These are phyloP conservation scores for Plasmodium gaboni DNA, from an alignment of 169 alveolate genomes.

Conservation along the genomic window DNA sequence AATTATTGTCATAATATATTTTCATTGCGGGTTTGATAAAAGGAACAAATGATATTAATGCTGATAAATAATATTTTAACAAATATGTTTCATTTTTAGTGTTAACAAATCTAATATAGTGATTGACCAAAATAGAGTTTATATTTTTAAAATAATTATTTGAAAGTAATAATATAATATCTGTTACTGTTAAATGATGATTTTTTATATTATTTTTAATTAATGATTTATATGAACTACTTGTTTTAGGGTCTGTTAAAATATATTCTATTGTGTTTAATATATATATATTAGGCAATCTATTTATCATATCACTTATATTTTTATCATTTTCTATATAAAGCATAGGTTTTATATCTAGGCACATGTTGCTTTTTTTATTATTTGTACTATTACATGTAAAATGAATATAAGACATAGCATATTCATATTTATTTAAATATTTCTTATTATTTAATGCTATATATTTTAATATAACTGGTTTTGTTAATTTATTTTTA, in stretches of 20 bases:
- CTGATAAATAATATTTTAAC: conserved; percentile 33
- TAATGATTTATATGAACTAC: conserved; percentile 11
- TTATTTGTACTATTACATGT: not conserved
- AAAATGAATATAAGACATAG: not conserved
- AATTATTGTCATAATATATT: conserved; percentile 35
- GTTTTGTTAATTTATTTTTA: conserved; percentile 18
- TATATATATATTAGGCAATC: conserved; percentile 42
- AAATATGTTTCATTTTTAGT: conserved; percentile 18
- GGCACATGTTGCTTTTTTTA: not conserved
- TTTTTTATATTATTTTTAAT: conserved; percentile 25
- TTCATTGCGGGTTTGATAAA: conserved; percentile 72
- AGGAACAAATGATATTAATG: conserved; percentile 27
- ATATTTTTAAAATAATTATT: conserved; percentile 17
- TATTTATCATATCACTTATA: not conserved
- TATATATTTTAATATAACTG: conserved; percentile 16
- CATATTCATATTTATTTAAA: conserved; percentile 19
- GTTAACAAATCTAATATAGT: conserved; percentile 8
- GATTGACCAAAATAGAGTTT: conserved; percentile 13
- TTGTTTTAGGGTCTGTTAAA: conserved; percentile 24
- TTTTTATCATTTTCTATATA: conserved; percentile 14
- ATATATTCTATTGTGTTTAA: conserved; percentile 42
- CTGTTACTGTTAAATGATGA: conserved; percentile 22
- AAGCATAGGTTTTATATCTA: conserved; percentile 47
- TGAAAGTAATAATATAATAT: conserved; percentile 26
- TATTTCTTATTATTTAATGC: conserved; percentile 24